Conservation (phyloP, 2,329 filamentous ascomycete genomes). For the Capronia americana region DNA sequence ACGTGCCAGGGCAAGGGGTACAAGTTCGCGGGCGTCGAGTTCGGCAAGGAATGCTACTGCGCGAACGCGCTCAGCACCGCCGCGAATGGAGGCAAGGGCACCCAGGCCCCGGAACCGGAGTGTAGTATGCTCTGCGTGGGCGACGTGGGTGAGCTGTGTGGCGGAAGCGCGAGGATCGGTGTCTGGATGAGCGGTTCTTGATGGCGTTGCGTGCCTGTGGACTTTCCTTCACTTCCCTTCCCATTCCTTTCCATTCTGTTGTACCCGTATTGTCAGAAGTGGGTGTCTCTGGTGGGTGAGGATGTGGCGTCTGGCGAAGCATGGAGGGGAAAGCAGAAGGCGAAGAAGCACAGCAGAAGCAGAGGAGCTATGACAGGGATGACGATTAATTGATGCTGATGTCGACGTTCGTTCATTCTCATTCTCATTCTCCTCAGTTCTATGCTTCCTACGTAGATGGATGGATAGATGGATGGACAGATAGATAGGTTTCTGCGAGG, state of each 20-base stretch:
- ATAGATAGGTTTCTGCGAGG: neutral
- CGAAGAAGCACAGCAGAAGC: neutral
- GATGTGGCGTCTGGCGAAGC: neutral
- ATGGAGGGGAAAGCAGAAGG: neutral
- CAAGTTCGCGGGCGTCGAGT: conserved; percentile 49
- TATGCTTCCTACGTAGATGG: neutral
- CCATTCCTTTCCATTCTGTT: neutral
- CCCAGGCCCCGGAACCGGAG: conserved; percentile 19
- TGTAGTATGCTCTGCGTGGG: conserved; percentile 39
- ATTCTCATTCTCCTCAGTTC: neutral
- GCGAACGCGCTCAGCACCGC: conserved; percentile 38
- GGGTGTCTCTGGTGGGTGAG: neutral
- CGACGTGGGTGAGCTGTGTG: conserved; percentile 39
- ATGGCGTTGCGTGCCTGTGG: neutral
- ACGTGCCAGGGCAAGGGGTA: conserved; percentile 39
- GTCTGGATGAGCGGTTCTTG: conserved; percentile 33
- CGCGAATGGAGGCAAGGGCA: conserved; percentile 35
- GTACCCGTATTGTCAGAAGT: neutral
- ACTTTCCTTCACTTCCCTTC: neutral
- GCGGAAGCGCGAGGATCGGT: conserved; percentile 38
- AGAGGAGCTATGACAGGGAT: neutral
- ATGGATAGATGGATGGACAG: neutral
- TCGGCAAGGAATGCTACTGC: conserved; percentile 46
- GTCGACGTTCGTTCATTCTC: neutral
- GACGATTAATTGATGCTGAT: too few species aligned